Conservation (phyloP, 148 eudicot genomes). For the Chenopodium berlandieri region DNA sequence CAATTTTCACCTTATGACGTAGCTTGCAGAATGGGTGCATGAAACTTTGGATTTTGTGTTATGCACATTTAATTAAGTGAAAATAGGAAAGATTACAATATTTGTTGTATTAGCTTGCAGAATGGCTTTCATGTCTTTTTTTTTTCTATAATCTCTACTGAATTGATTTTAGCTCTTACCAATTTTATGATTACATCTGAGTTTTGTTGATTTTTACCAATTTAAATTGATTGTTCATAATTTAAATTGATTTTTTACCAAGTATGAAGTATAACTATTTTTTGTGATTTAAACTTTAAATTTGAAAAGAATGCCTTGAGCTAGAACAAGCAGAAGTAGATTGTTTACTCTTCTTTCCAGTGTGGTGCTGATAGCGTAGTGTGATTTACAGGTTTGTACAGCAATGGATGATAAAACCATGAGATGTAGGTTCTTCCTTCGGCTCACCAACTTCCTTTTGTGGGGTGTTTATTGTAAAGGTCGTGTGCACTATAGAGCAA, state of each 20-base stretch:
- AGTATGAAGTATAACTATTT: too few relatives aligned
- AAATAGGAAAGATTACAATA: not conserved
- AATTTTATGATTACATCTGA: not conserved
- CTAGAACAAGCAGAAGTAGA: not conserved
- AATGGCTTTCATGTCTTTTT: not conserved
- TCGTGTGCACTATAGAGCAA: conserved; percentile 14
- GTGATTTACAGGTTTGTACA: conserved; percentile 35
- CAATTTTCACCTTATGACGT: not conserved
- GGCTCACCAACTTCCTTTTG: conserved; percentile 23
- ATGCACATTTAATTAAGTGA: not conserved
- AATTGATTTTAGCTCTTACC: not conserved
- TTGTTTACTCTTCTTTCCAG: not conserved
- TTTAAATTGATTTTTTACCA: not conserved
- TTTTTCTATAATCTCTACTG: not conserved
- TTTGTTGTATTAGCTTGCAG: not conserved
- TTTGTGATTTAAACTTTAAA: not conserved
- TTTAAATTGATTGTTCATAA: not conserved
- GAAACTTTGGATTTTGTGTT: not conserved
- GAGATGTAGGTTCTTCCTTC: conserved; percentile 26
- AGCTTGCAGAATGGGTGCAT: not conserved
- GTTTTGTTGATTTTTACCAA: not conserved
- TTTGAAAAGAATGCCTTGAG: not conserved
- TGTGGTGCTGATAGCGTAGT: not conserved
- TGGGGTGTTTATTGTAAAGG: conserved; percentile 18
- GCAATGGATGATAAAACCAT: conserved; percentile 29